Base-by-base conservation (phyloP, 1,284 basidiomycete species). In the Leccinum colubrinum region DNA sequence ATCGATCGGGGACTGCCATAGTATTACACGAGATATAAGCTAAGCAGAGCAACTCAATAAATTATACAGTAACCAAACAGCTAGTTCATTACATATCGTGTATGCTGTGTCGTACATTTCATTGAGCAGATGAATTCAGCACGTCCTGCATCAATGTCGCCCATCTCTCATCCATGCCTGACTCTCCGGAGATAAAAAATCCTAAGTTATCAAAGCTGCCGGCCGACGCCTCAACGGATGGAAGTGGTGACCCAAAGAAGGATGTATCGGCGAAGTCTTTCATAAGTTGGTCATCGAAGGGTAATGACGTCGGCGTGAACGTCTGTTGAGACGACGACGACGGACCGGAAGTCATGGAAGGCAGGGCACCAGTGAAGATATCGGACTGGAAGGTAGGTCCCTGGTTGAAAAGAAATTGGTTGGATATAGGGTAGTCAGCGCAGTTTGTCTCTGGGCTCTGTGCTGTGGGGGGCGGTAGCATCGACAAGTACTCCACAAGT, bases 81-180 rank as follows among this genome's bases (percentile, higher is more conserved):
- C 11, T 7, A 2, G 55, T 33, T 33, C 33, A 33, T 33, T 50
- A 25, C 39, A 12, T 52, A 58, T 27, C 20, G 9, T 39, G 11
- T 6, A 48, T 48, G 22, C 41, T 43, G 7, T 54, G 46, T 55
- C 56, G 43, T 59, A 59, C 37, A 37, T 39, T 56, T 70, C 50
- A 72, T 50, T 61, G 58, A 60, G 27, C 22, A 0, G 67, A 51
- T 5, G 62, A 61, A 61, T 79, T 77, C 64, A 84, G 64, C 55
- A 84, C 68, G 25, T 84, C 81, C 25, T 80, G 78, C 80, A 86
- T 84, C 64, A 86, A 81, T 2, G 77, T 76, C 65, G 77, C 76
- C 84, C 84, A 86, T 64, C 82, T 82, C 59, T 83, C 80, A 62
- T 85, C 83, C 62, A 84, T 82, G 3, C 80, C 81, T 6, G 81